Evolutionary conservation across 2,329 filamentous ascomycete species (phyloP), one percentile per base, ranked within the genome.

Genomic region (Colletotrichum somersetense): DNA sequence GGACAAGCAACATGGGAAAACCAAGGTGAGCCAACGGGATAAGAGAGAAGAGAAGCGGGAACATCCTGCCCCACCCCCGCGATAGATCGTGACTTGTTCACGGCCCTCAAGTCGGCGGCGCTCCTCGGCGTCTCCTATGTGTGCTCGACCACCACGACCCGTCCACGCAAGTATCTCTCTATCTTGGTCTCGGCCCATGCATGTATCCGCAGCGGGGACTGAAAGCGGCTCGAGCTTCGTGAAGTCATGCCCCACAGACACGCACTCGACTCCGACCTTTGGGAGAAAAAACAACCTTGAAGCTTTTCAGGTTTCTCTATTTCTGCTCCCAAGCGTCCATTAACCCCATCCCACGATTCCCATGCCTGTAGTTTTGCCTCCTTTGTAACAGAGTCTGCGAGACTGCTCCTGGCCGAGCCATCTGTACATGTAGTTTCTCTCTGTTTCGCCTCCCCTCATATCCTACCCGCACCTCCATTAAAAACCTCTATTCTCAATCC

Each of bases 191-290:
- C 40, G 5, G 16, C 35, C 23, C 53, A 23, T 55, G 70, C 70
- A 69, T 65, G 40, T 69, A 57, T 52, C 66, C 42, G 46, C 48
- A 50, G 46, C 26, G 53, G 66, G 40, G 66, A 50, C 70, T 20
- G 70, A 30, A 72, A 70, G 70, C 70, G 70, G 70, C 66, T 72
- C 70, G 55, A 64, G 70, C 66, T 65, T 70, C 66, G 58, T 69
- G 44, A 69, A 72, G 35, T 69, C 70, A 56, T 65, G 66, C 52
- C 50, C 48, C 68, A 52, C 64, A n/a, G 48, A 23, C 57, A n/a
- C 46, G 20, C 46, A 50, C 20, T 62, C 55, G 10, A 44, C 35
- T 30, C 23, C 42, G 56, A 53, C 23, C 50, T 46, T 33, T 18
- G 55, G 30, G 4, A 30, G 30, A 30, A 72, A 61, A 55, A 48